Percentiles rank a stretch among this genome's conserved stretches.
Evolutionary conservation across 108 stramenopile genomes (phyloP).

Genomic region (Skeletonema tropicum): DNA sequence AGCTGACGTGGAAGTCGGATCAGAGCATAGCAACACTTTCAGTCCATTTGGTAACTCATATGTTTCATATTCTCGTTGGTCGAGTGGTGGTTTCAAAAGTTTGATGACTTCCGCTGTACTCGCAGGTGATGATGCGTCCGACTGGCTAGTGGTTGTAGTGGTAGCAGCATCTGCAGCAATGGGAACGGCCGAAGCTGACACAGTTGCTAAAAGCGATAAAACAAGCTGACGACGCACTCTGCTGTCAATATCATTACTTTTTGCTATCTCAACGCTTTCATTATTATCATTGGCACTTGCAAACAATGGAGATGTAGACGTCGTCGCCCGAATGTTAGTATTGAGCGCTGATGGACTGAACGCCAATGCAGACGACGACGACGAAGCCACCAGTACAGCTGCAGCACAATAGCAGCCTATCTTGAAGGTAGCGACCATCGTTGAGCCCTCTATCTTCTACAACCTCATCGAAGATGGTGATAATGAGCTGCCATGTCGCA

Average conservation of each 20-base stretch:
- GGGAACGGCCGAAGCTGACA: constrained; percentile 14
- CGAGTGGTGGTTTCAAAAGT: constrained; percentile 71
- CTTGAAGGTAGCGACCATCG: not conserved
- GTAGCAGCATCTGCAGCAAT: constrained; percentile 4
- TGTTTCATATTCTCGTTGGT: constrained; percentile 66
- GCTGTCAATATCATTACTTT: constrained; percentile 25
- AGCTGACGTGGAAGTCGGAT: constrained; percentile 77
- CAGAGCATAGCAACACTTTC: constrained; percentile 80
- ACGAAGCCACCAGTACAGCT: not conserved
- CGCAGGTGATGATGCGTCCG: not conserved
- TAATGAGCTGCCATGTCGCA: no score
- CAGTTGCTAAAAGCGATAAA: constrained; percentile 54
- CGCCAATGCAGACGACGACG: not conserved
- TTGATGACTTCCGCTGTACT: constrained; percentile 13
- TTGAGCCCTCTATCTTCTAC: no score
- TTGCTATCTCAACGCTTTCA: not conserved
- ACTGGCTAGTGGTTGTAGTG: not conserved
- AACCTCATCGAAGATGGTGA: no score
- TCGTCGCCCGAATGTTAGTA: not conserved
- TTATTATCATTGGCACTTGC: not conserved
- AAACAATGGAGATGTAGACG: not conserved
- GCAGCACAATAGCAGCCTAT: not conserved
- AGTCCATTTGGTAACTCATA: constrained; percentile 71
- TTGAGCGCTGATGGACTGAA: not conserved
- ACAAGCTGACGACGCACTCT: constrained; percentile 53